phyloP scores from a whole-genome alignment of 176 grass and related monocot species.

The Ensete ventricosum region DNA sequence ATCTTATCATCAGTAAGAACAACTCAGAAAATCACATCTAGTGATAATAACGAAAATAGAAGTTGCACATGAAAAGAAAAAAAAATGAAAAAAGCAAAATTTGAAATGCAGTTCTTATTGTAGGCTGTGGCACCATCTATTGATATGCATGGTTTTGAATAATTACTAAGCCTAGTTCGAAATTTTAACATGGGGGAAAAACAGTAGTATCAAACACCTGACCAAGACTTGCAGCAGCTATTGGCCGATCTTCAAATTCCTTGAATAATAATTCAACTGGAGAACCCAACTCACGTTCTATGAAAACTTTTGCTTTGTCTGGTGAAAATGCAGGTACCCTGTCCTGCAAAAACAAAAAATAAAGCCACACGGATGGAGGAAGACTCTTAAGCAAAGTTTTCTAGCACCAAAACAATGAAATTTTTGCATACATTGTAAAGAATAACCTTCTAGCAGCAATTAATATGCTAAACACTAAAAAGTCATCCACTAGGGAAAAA shows the following conservation, averaged over 20 bases:
- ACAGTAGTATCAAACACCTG: conserved; percentile 57
- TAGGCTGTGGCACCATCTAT: background rate
- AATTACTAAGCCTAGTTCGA: background rate
- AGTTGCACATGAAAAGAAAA: no score
- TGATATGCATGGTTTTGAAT: background rate
- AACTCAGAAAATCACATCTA: no score
- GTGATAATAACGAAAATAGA: no score
- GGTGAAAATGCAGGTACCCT: conserved; percentile 96
- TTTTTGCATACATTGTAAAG: background rate
- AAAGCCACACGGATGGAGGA: background rate
- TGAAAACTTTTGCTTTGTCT: conserved; percentile 66
- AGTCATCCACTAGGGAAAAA: background rate
- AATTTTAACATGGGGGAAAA: conserved; percentile 16
- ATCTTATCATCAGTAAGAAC: no score
- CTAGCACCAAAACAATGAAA: background rate
- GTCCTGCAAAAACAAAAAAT: conserved; percentile 45
- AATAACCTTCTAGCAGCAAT: background rate
- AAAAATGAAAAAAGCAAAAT: no score
- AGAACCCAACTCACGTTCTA: conserved; percentile 75
- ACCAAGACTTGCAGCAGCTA: conserved; percentile 96
- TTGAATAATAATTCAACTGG: conserved; percentile 72
- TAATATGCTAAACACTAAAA: background rate
- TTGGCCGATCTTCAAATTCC: conserved; percentile 83
- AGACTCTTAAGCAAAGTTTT: background rate
- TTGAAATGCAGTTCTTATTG: background rate